Evolutionary conservation across 1,284 basidiomycete genomes (phyloP).

Genomic region (Microbotryum lychnidis-dioicae): DNA sequence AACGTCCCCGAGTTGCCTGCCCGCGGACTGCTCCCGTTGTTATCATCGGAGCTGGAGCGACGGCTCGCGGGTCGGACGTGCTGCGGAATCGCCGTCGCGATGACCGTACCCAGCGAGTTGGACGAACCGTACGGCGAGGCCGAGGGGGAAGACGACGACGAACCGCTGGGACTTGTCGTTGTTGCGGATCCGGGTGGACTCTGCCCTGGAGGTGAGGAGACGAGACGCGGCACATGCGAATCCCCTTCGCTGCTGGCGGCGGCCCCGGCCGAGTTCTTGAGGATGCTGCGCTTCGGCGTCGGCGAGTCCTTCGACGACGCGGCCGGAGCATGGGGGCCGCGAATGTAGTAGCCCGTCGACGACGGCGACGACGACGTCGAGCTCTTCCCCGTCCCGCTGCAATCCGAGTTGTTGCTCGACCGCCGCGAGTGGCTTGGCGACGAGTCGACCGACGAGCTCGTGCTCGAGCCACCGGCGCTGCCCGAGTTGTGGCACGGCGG

Average conservation of each 20-base stretch:
- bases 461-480: no score
- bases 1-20: background rate
- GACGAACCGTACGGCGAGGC: background rate
- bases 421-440: conserved; percentile 18
- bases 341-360: background rate
- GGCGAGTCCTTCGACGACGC: conserved; percentile 5
- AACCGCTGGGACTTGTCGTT: no score
- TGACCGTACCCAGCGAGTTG: conserved; percentile 4
- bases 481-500: no score
- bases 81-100: conserved; percentile 26
- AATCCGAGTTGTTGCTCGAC: conserved; percentile 1
- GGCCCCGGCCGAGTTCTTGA: conserved; percentile 10
- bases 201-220: background rate
- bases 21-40: background rate
- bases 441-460: conserved; percentile 6
- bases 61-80: conserved; percentile 13
- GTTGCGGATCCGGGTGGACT: background rate
- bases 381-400: no score
- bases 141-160: conserved; percentile 1
- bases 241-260: background rate
- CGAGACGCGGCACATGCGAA: background rate
- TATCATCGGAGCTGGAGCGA: conserved; percentile 4
- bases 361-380: background rate
- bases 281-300: conserved; percentile 17
- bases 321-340: conserved; percentile 17